phyloP scores from a whole-genome alignment of 2,329 filamentous ascomycete genomes.

The Talaromyces sp. region DNA sequence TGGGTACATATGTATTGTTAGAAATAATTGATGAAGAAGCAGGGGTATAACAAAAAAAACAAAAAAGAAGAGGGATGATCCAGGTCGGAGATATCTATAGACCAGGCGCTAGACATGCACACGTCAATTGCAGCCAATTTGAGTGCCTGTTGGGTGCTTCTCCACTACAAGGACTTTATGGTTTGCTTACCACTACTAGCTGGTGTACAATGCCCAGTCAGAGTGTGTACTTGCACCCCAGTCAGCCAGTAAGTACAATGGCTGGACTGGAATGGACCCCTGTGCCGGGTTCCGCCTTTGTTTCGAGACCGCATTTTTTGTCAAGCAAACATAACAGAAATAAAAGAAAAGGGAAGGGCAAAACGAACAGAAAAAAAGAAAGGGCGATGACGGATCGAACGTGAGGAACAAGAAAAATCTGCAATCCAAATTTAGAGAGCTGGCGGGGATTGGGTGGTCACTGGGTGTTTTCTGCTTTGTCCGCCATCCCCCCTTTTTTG shows the following conservation, averaged over 20 bases:
- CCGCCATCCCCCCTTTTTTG: not conserved
- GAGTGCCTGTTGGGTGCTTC: slow-evolving; percentile 1
- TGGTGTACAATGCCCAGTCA: not conserved
- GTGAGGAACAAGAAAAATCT: not conserved
- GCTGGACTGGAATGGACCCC: not conserved
- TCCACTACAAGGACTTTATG: slow-evolving; percentile 12
- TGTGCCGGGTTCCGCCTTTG: not conserved
- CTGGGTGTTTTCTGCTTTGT: no score
- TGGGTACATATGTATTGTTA: not conserved
- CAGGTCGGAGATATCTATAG: not conserved
- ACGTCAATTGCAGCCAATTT: not conserved
- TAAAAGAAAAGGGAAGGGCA: not conserved
- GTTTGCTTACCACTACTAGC: no score
- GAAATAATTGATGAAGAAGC: not conserved
- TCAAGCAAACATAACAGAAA: not conserved
- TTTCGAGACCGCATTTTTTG: not conserved
- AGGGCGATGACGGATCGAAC: not conserved
- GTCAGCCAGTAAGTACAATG: not conserved
- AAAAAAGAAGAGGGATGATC: not conserved
- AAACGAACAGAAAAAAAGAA: not conserved
- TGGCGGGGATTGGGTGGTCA: not conserved
- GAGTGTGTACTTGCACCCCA: not conserved
- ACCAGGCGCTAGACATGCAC: not conserved
- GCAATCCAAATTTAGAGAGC: not conserved
- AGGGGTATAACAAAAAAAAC: not conserved